These are phyloP conservation scores for Dryas drummondii DNA, from an alignment of 306 rosid genomes.

Conservation along the genomic window DNA sequence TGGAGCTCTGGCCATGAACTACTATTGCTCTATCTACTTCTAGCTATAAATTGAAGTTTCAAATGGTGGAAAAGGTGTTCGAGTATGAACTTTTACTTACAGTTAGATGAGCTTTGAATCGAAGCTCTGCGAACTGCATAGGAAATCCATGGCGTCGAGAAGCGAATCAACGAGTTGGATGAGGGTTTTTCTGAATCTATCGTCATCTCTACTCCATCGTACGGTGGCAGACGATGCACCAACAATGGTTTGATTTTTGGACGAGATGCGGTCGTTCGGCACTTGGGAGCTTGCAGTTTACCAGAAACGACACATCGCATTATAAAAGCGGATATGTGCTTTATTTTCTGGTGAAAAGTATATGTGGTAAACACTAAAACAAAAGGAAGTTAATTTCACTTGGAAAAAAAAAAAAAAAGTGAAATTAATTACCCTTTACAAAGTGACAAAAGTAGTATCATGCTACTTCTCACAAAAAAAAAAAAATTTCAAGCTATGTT, in stretches of 20 bases:
- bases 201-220: neutral
- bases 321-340: neutral
- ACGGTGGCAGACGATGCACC: neutral
- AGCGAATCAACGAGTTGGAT: neutral
- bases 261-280: neutral
- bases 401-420: too few species aligned
- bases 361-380: too few species aligned
- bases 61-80: conserved; percentile 2
- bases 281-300: neutral
- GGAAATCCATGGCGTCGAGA: neutral
- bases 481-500: too few species aligned
- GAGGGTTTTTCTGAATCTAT: neutral
- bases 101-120: neutral
- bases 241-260: neutral
- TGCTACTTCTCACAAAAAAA: too few species aligned
- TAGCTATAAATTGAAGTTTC: conserved; percentile 4
- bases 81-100: conserved; percentile 4
- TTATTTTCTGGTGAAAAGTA: too few species aligned
- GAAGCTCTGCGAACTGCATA: too few species aligned
- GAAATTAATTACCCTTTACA: too few species aligned
- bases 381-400: too few species aligned
- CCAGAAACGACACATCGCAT: neutral
- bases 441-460: too few species aligned
- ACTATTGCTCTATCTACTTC: neutral
- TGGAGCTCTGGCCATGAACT: conserved; percentile 33